phyloP scores from a whole-genome alignment of 805 yeast genomes.

The Saccharomyces jurei region DNA sequence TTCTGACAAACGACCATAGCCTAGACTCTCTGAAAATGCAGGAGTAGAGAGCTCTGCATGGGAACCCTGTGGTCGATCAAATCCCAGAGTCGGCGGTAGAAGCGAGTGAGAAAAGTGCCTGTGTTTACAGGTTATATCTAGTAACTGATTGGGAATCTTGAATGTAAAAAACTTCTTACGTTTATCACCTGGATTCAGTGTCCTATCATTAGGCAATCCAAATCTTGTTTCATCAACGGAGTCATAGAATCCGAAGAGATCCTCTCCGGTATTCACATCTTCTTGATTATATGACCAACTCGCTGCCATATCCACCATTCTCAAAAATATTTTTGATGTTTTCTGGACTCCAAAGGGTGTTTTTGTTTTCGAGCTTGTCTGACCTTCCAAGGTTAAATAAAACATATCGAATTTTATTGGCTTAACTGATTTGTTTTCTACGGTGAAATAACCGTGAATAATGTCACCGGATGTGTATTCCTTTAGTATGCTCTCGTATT shows the following conservation, averaged over 20 bases:
- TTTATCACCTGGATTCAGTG: constrained; percentile 36
- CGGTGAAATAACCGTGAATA: constrained; percentile 38
- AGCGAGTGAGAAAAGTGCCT: constrained; percentile 20
- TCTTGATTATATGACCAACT: constrained; percentile 36
- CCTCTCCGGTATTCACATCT: constrained; percentile 6
- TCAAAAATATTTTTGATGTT: constrained; percentile 30
- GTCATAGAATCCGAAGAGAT: constrained; percentile 6
- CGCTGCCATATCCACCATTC: constrained; percentile 43
- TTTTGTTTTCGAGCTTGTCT: constrained; percentile 16
- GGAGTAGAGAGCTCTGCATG: constrained; percentile 14
- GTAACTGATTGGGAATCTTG: constrained; percentile 40
- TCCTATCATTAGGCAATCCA: constrained; percentile 38
- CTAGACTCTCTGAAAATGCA: constrained; percentile 32
- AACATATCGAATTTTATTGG: constrained; percentile 48
- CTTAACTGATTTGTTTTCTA: constrained; percentile 33
- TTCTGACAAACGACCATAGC: constrained; percentile 41
- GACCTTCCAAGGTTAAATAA: constrained; percentile 46
- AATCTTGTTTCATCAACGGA: constrained; percentile 15
- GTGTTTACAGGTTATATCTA: constrained; percentile 44
- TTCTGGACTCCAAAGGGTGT: constrained; percentile 1
- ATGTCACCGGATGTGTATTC: constrained; percentile 48
- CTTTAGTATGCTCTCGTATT: constrained; percentile 23
- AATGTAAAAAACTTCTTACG: constrained; percentile 50
- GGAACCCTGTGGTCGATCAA: constrained; percentile 15
- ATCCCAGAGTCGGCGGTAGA: constrained; percentile 35